Percentiles rank a stretch among this genome's conserved stretches.
phyloP scores from a whole-genome alignment of 257 asterid species.

The Eucommia ulmoides region DNA sequence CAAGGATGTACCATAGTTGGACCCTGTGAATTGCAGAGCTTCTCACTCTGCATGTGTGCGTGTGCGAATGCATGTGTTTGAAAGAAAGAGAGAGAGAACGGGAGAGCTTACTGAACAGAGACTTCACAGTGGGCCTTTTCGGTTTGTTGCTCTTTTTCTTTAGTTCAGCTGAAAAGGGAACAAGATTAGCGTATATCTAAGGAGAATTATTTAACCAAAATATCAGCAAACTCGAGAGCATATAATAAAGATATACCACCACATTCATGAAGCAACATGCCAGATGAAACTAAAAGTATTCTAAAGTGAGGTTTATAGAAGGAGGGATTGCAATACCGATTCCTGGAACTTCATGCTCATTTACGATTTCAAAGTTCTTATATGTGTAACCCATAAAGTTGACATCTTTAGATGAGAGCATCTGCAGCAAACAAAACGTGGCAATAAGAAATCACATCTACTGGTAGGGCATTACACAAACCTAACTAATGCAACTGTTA shows the following conservation, averaged over 20 bases:
- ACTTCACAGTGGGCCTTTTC: conserved; percentile 84
- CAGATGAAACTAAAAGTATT: no score
- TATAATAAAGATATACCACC: not conserved
- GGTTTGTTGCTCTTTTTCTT: conserved; percentile 80
- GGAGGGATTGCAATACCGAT: conserved; percentile 35
- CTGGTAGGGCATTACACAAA: not conserved
- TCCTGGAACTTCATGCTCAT: conserved; percentile 81
- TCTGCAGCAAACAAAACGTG: conserved; percentile 29
- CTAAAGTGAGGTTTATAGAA: not conserved
- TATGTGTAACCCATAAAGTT: conserved; percentile 97
- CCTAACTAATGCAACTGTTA: not conserved
- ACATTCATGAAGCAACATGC: not conserved
- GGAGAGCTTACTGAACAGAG: conserved; percentile 72
- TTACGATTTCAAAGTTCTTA: conserved; percentile 87
- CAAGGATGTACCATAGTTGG: not conserved
- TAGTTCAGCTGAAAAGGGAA: conserved; percentile 54
- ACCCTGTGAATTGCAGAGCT: no score
- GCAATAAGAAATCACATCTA: not conserved
- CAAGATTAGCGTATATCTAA: no score
- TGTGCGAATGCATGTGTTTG: not conserved
- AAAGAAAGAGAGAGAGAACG: not conserved
- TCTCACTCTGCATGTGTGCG: no score
- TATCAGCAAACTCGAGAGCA: not conserved
- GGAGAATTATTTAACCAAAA: no score
- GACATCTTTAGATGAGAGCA: conserved; percentile 94